phyloP scores from a whole-genome alignment of 2,329 filamentous ascomycete genomes.

The Xylaria sp. region DNA sequence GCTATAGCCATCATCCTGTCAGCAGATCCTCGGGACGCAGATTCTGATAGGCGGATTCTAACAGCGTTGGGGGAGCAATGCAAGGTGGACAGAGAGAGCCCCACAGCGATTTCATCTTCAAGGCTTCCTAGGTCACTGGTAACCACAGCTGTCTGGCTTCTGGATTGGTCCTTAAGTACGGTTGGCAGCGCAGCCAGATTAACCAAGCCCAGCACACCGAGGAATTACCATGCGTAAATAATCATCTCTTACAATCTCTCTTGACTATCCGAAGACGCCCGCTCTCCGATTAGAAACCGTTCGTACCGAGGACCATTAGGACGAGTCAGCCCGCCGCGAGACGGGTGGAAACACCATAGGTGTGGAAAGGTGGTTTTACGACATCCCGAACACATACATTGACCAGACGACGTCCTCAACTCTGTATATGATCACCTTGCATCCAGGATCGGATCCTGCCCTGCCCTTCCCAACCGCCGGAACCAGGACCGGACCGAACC shows the following conservation, averaged over 20 bases:
- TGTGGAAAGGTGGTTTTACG: slow-evolving; percentile 25
- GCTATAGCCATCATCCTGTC: slow-evolving; percentile 37
- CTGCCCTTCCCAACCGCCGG: slow-evolving; percentile 12
- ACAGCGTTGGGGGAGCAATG: slow-evolving; percentile 28
- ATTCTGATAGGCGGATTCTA: slow-evolving; percentile 32
- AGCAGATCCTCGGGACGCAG: slow-evolving; percentile 36
- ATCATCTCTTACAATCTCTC: slow-evolving; percentile 25
- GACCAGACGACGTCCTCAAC: slow-evolving; percentile 25
- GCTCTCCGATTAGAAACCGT: slow-evolving; percentile 24
- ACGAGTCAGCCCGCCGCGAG: slow-evolving; percentile 27
- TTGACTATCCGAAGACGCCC: slow-evolving; percentile 22
- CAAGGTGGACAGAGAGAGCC: slow-evolving; percentile 33
- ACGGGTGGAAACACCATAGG: slow-evolving; percentile 26
- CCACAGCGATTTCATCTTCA: slow-evolving; percentile 33
- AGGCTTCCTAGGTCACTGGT: slow-evolving; percentile 27
- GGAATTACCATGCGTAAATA: slow-evolving; percentile 19
- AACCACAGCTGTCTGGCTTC: slow-evolving; percentile 28
- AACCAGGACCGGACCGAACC: slow-evolving; percentile 8
- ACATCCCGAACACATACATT: slow-evolving; percentile 28
- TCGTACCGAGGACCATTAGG: slow-evolving; percentile 27
- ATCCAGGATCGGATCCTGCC: slow-evolving; percentile 22
- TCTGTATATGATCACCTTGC: slow-evolving; percentile 26
- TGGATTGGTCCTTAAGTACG: slow-evolving; percentile 30
- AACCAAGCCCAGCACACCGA: slow-evolving; percentile 24
- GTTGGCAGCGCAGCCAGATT: slow-evolving; percentile 25